These are phyloP conservation scores for Lyophyllum decastes DNA, from an alignment of 768 basidiomycete species.

Conservation along the genomic window DNA sequence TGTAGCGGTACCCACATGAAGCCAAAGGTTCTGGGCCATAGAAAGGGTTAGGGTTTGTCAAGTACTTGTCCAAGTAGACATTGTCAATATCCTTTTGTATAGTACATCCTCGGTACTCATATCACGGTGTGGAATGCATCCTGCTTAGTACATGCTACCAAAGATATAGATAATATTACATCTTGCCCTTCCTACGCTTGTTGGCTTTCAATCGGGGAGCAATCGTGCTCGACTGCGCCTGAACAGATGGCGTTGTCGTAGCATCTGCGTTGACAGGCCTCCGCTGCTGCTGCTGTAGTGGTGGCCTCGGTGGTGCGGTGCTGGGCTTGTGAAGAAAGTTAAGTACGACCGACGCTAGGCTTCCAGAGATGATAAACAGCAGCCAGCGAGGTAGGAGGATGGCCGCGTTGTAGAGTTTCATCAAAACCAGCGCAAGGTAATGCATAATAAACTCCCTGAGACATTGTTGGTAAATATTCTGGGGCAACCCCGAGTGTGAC, in stretches of 20 bases:
- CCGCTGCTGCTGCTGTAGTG: neutral
- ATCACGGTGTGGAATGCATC: too few relatives aligned
- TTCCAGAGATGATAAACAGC: slow-evolving; percentile 66
- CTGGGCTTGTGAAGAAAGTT: slow-evolving; percentile 55
- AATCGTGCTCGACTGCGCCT: slow-evolving; percentile 4
- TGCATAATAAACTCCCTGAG: slow-evolving; percentile 70
- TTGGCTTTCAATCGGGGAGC: slow-evolving; percentile 9
- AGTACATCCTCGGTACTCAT: too few relatives aligned
- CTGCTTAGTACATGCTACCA: neutral
- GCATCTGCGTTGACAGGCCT: neutral
- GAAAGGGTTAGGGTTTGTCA: slow-evolving; percentile 97
- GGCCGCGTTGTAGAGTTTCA: slow-evolving; percentile 52
- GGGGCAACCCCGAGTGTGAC: neutral
- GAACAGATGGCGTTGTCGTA: neutral
- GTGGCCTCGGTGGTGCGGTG: neutral
- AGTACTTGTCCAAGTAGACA: too few relatives aligned
- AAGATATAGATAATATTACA: neutral
- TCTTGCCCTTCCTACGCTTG: slow-evolving; percentile 17
- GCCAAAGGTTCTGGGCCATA: slow-evolving; percentile 92
- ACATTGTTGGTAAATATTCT: neutral
- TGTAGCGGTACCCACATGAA: slow-evolving; percentile 95
- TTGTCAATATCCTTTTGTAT: too few relatives aligned
- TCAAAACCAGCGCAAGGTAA: slow-evolving; percentile 49
- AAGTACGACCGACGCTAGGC: slow-evolving; percentile 65
- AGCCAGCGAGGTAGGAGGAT: slow-evolving; percentile 71